Percentiles rank a stretch among this genome's conserved stretches.
These are phyloP conservation scores for Inosperma sp. DNA, from an alignment of 768 basidiomycete species.

Conservation along the genomic window DNA sequence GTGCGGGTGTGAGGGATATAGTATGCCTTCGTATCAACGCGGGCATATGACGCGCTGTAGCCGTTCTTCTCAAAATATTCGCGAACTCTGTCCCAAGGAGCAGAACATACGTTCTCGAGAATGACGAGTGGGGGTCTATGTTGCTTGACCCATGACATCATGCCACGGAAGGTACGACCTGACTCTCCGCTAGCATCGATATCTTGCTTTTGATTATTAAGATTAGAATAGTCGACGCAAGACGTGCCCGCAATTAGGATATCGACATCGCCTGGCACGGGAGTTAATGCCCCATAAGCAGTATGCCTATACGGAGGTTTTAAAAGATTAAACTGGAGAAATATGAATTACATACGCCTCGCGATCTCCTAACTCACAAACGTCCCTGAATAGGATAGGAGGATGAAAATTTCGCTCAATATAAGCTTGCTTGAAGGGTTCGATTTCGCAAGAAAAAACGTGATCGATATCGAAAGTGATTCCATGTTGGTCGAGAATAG, in stretches of 20 bases:
- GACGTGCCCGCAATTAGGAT: slow-evolving; percentile 91
- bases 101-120: slow-evolving; percentile 89
- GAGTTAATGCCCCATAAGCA: slow-evolving; percentile 81
- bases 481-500: slow-evolving; percentile 63
- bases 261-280: slow-evolving; percentile 88
- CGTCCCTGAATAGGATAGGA: slow-evolving; percentile 88
- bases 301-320: slow-evolving; percentile 57
- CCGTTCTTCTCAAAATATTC: slow-evolving; percentile 68
- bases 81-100: slow-evolving; percentile 80
- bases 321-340: neutral
- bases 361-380: slow-evolving; percentile 77
- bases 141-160: slow-evolving; percentile 87
- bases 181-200: slow-evolving; percentile 91
- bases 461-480: slow-evolving; percentile 74
- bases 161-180: slow-evolving; percentile 88
- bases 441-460: slow-evolving; percentile 96
- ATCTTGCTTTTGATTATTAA: slow-evolving; percentile 89
- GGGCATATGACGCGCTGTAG: slow-evolving; percentile 66
- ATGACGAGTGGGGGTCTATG: slow-evolving; percentile 91
- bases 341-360: slow-evolving; percentile 57
- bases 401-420: slow-evolving; percentile 96
- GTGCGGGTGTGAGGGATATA: slow-evolving; percentile 96
- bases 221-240: slow-evolving; percentile 95
- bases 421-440: slow-evolving; percentile 96
- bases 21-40: slow-evolving; percentile 82